Conservation (phyloP, 306 rosid species). For the Lagenaria siceraria region DNA sequence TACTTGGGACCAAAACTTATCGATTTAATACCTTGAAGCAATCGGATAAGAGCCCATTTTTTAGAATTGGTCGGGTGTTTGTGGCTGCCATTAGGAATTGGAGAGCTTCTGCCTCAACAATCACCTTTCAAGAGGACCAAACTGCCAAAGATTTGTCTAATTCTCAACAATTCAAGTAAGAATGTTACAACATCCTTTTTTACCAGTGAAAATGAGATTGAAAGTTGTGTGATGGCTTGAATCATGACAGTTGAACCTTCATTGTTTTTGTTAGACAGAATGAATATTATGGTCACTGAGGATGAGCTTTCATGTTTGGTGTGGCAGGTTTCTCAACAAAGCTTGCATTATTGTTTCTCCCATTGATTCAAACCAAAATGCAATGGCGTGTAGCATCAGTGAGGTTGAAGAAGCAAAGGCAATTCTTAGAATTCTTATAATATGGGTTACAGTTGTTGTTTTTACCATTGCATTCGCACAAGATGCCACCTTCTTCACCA, state of each 20-base stretch:
- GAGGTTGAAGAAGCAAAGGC: slow-evolving; percentile 46
- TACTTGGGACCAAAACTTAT: slow-evolving; percentile 40
- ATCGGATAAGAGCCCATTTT: slow-evolving; percentile 21
- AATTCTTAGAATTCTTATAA: slow-evolving; percentile 26
- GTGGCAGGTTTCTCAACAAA: slow-evolving; percentile 32
- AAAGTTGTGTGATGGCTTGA: background rate
- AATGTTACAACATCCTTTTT: background rate
- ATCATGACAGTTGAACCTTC: background rate
- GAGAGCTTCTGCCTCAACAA: slow-evolving; percentile 3
- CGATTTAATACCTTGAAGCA: slow-evolving; percentile 15
- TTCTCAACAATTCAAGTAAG: slow-evolving; percentile 33
- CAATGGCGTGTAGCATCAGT: slow-evolving; percentile 2
- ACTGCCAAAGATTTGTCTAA: slow-evolving; percentile 12
- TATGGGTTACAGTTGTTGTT: slow-evolving; percentile 26
- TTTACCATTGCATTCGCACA: slow-evolving; percentile 27
- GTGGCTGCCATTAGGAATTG: slow-evolving; percentile 23
- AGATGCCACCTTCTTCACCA: slow-evolving; percentile 31
- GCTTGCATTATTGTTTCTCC: slow-evolving; percentile 28
- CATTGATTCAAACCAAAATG: slow-evolving; percentile 8
- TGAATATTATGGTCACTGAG: background rate
- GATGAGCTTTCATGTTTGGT: background rate
- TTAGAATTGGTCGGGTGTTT: slow-evolving; percentile 30
- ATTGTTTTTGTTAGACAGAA: background rate
- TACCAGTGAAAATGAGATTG: background rate
- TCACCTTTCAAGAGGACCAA: slow-evolving; percentile 15